Base-by-base conservation (phyloP, 495 filamentous ascomycete species). In the Bryoglossum gracile region DNA sequence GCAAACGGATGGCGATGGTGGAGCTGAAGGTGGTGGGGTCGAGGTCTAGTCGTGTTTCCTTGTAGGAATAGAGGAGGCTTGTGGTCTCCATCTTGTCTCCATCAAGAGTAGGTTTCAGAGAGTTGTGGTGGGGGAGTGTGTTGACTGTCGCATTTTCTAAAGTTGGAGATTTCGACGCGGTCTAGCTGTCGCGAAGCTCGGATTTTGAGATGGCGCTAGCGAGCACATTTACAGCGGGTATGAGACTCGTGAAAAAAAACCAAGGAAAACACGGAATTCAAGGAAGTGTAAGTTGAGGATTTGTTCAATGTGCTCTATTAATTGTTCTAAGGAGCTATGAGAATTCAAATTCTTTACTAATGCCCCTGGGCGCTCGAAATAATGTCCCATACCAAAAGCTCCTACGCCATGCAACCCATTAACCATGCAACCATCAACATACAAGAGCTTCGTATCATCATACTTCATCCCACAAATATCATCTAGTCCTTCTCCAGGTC, bases 11-110 rank as follows among this genome's bases (percentile, higher is more conserved):
- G 56, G 84, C 79, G 62, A 87, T 76, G 53, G 82, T 75, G 32
- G 84, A 83, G 48, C 74, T 73, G 56, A 77, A 70, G 49, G 74
- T 82, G 39, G 82, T 72, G 21, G 87, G 82, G 61, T 91, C 84
- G 45, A 92, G 74, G 54, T 87, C 84, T 51, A 94, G 68, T 58
- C 88, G 81, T 58, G 86, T 85, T 70, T 96, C 90, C 64, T 89
- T 90, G 72, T 86, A 91, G 56, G 89, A 70, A 56, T 72, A 73
- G 41, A 58, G 62, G 49, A 64, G 61, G n/a, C 52, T 50, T 56
- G 50, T 46, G 19, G 37, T 19, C 38, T 58, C 51, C 57, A 58
- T 60, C 39, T 46, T 58, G 21, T 54, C 57, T 53, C 58, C 60
- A 61, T 61, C 51, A 58, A 58, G 24, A n/a, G 23, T 38, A 13